Conservation (phyloP, 805 yeast genomes). For the Ogataea neopini region DNA sequence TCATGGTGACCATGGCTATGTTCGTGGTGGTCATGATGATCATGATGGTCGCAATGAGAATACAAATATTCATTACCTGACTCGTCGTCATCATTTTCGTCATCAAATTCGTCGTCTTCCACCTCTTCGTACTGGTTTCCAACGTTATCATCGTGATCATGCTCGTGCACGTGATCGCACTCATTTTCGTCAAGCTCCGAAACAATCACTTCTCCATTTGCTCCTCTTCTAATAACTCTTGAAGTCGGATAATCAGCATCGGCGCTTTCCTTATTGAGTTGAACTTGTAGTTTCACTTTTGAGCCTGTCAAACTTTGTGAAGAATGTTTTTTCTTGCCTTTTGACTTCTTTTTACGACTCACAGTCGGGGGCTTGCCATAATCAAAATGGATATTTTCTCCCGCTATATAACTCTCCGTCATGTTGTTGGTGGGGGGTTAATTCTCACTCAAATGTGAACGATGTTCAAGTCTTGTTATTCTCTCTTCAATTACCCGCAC, state of each 20-base stretch:
- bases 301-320: slow-evolving; percentile 8
- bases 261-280: slow-evolving; percentile 53
- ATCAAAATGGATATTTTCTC: slow-evolving; percentile 35
- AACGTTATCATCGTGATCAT: slow-evolving; percentile 4
- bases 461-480: too few relatives aligned
- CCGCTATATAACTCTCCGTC: slow-evolving; percentile 29
- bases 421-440: slow-evolving; percentile 6
- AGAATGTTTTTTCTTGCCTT: slow-evolving; percentile 17
- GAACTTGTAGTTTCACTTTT: slow-evolving; percentile 38
- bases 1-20: slow-evolving; percentile 17
- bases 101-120: slow-evolving; percentile 6
- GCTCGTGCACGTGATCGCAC: slow-evolving; percentile 8
- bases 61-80: slow-evolving; percentile 17
- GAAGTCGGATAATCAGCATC: slow-evolving; percentile 76
- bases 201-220: slow-evolving; percentile 75
- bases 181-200: slow-evolving; percentile 44
- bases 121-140: slow-evolving; percentile 7
- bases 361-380: slow-evolving; percentile 17
- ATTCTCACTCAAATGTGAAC: background rate
- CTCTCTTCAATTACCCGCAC: background rate
- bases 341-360: slow-evolving; percentile 17
- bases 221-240: slow-evolving; percentile 64
- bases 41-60: slow-evolving; percentile 21
- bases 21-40: slow-evolving; percentile 16
- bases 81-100: slow-evolving; percentile 15